Base-by-base conservation (phyloP, 345 rosid species). In the Hibiscus tridactylites region DNA sequence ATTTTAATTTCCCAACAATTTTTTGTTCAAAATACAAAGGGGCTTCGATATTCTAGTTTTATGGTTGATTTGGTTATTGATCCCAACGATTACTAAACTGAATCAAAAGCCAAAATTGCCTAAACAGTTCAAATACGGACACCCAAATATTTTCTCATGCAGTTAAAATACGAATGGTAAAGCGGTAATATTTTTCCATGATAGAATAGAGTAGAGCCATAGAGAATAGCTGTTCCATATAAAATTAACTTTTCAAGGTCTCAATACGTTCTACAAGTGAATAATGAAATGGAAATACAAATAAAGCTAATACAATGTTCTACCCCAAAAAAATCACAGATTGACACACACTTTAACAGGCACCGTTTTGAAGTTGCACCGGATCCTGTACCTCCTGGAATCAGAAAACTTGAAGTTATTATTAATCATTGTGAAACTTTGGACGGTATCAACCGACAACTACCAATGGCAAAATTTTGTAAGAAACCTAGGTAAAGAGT, bases 371-470 rank as follows among this genome's bases (percentile, higher is more conserved):
- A 16, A 66, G 21, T 44, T 63, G 16, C 21, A 12, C 17, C 63
- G 17, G 35, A 63, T 59, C 53, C 9, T 47, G 53, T 39, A 73
- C 61, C 73, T 56, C 79, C 74, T 65, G 73, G 44, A 70, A 65
- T 24, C 37, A 19, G 16, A 61, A 24, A 65, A 10, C 29, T 29
- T 29, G 31, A 29, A 29, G 31, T 29, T n/a, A n/a, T n/a, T n/a
- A n/a, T 29, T 29, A 29, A 29, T 21, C 24, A 24, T 59, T 11
- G 3, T 16, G 13, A 49, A 49, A 47, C 35, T 67, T 57, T 67
- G 28, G 24, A 49, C 42, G 24, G 13, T 61, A 16, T 6, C 24
- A 15, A 21, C 24, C 3, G 31, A 29, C 31, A 29, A 29, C 31
- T 29, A 73, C 52, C 26, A 71, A 47, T 9, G 61, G 39, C 39